phyloP scores from a whole-genome alignment of 2,329 filamentous ascomycete species.

The Tolypocladium tropicale region DNA sequence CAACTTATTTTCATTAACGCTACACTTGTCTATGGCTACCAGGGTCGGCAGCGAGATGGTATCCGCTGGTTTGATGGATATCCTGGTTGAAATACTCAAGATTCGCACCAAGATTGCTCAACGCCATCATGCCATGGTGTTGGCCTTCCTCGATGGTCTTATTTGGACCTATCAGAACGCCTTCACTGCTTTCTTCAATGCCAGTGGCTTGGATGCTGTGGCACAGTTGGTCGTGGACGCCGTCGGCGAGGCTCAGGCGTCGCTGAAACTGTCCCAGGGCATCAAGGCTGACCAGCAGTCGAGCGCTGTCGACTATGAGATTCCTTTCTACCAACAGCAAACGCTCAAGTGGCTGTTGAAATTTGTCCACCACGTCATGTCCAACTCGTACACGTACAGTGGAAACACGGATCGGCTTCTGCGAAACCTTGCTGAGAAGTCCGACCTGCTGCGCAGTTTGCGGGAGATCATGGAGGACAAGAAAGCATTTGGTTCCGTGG shows the following conservation, averaged over 20 bases:
- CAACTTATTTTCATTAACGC: constrained; percentile 76
- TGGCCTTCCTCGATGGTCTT: constrained; percentile 81
- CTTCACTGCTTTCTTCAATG: constrained; percentile 71
- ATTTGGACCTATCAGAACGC: constrained; percentile 79
- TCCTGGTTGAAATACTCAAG: constrained; percentile 79
- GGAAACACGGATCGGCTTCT: constrained; percentile 84
- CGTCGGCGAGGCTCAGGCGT: constrained; percentile 57
- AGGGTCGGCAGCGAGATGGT: constrained; percentile 77
- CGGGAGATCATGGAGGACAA: constrained; percentile 74
- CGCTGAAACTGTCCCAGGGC: constrained; percentile 58
- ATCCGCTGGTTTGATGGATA: constrained; percentile 77
- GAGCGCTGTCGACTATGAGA: constrained; percentile 80
- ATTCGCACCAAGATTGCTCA: constrained; percentile 74
- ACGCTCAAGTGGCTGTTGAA: constrained; percentile 90
- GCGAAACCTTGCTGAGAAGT: constrained; percentile 89
- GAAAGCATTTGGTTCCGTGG: constrained; percentile 73
- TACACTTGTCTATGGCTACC: constrained; percentile 65
- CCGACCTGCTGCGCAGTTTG: constrained; percentile 69
- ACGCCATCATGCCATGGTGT: constrained; percentile 70
- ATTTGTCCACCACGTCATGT: constrained; percentile 94
- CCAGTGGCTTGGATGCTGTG: constrained; percentile 79
- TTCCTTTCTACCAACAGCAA: constrained; percentile 88
- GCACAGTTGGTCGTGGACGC: constrained; percentile 78
- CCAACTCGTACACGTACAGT: constrained; percentile 54
- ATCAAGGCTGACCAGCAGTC: constrained; percentile 63